A percentile compares a stretch with the other conserved stretches of the same genome.
These are phyloP conservation scores for Tremella yokohamensis DNA, from an alignment of 768 basidiomycete species.

Conservation along the genomic window DNA sequence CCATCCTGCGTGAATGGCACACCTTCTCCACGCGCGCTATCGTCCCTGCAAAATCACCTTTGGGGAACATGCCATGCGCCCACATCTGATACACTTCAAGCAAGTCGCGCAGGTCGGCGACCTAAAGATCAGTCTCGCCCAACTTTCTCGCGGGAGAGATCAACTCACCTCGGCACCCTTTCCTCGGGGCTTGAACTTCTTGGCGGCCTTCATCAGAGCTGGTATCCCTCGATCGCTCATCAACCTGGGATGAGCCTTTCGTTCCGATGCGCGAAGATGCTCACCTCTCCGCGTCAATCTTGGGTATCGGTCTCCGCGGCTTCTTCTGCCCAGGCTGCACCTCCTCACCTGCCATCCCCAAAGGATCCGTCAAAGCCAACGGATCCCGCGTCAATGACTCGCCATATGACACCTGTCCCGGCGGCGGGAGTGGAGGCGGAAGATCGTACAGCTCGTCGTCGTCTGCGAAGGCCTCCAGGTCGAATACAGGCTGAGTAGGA, in stretches of 20 bases:
- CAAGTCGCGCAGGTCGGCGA: slow-evolving; percentile 71
- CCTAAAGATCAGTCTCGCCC: background rate
- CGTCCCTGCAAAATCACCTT: slow-evolving; percentile 79
- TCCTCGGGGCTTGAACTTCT: slow-evolving; percentile 74
- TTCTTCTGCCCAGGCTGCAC: slow-evolving; percentile 49
- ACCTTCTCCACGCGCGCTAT: slow-evolving; percentile 80
- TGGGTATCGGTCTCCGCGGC: slow-evolving; percentile 58
- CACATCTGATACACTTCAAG: slow-evolving; percentile 88
- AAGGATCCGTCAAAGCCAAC: background rate
- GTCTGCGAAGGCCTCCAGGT: background rate
- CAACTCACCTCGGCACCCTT: slow-evolving; percentile 81
- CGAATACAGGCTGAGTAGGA: background rate
- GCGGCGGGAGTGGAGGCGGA: slow-evolving; percentile 6
- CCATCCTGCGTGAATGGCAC: slow-evolving; percentile 79
- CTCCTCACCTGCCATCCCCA: slow-evolving; percentile 15
- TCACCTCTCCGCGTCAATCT: slow-evolving; percentile 65
- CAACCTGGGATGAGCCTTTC: slow-evolving; percentile 53
- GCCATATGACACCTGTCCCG: background rate
- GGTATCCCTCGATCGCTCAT: slow-evolving; percentile 75
- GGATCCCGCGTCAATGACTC: background rate
- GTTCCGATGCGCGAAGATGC: slow-evolving; percentile 11
- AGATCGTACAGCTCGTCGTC: background rate
- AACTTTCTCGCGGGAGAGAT: background rate
- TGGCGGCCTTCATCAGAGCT: slow-evolving; percentile 68
- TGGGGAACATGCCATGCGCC: slow-evolving; percentile 90